Conservation (phyloP, 2,329 filamentous ascomycete genomes). For the Penicillium sumatraense region DNA sequence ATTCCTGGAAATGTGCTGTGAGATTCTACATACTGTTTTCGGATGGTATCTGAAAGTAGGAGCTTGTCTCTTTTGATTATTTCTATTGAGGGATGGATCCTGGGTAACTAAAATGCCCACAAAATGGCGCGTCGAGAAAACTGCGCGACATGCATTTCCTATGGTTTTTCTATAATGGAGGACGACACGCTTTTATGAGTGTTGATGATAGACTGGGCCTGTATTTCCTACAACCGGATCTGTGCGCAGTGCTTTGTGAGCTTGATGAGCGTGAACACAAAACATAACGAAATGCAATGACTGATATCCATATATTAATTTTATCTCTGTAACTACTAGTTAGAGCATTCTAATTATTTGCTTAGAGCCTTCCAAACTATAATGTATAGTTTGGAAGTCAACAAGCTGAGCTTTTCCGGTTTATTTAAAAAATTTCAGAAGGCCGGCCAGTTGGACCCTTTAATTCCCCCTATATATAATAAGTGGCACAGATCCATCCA, state of each 20-base stretch:
- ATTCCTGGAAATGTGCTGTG: neutral
- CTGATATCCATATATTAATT: constrained; percentile 9
- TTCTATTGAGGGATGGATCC: neutral
- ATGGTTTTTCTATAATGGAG: neutral
- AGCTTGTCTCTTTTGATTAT: neutral
- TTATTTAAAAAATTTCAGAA: too few relatives aligned
- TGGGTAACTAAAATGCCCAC: neutral
- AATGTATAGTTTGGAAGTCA: too few relatives aligned
- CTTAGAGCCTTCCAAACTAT: too few relatives aligned
- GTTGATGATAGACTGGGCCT: constrained; percentile 2
- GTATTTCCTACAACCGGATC: neutral
- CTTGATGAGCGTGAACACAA: constrained; percentile 10
- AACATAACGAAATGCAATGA: constrained; percentile 30
- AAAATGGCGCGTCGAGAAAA: neutral
- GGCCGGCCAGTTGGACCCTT: too few relatives aligned
- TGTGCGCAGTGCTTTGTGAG: constrained; percentile 3
- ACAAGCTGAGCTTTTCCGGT: too few relatives aligned
- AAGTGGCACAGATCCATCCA: neutral
- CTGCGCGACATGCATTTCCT: neutral
- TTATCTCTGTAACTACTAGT: too few relatives aligned
- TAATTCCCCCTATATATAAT: too few relatives aligned
- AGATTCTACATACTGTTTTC: too few relatives aligned
- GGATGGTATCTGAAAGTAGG: neutral
- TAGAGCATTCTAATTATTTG: too few relatives aligned
- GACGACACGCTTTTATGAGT: neutral